phyloP scores from a whole-genome alignment of 306 rosid genomes.

The Arachis stenosperma region DNA sequence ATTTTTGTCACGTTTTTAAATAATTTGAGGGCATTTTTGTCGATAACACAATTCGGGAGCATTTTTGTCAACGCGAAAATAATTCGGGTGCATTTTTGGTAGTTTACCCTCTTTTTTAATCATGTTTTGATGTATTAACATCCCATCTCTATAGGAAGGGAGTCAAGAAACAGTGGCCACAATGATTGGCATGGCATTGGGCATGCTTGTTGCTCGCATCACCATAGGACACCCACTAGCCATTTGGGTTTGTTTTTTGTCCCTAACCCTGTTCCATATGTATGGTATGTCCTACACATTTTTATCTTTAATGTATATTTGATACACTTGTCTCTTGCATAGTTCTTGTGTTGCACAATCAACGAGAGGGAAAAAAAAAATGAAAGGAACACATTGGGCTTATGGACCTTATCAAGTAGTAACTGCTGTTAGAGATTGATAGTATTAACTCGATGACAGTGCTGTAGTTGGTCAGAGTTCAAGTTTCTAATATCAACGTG shows the following conservation, averaged over 20 bases:
- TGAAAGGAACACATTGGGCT: background rate
- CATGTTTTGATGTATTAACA: conserved; percentile 13
- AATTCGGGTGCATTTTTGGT: no score
- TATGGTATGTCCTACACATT: conserved; percentile 59
- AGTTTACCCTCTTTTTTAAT: no score
- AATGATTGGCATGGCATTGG: conserved; percentile 89
- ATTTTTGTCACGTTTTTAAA: no score
- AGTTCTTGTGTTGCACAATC: conserved; percentile 14
- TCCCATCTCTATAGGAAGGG: conserved; percentile 49
- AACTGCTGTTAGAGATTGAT: conserved; percentile 20
- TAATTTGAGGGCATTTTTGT: no score
- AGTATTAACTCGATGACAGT: background rate
- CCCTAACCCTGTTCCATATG: conserved; percentile 80
- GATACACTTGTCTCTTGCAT: background rate
- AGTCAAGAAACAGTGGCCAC: conserved; percentile 73
- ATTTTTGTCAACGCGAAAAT: no score
- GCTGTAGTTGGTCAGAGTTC: background rate
- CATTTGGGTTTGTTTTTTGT: conserved; percentile 79
- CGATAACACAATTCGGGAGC: no score
- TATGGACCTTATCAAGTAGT: conserved; percentile 4
- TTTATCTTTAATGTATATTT: background rate
- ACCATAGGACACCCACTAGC: conserved; percentile 74
- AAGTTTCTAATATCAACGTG: conserved; percentile 10
- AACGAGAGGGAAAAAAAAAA: background rate
- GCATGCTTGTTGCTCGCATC: conserved; percentile 83